phyloP scores from a whole-genome alignment of 2,329 filamentous ascomycete species.

The Aspergillaceae sp. region DNA sequence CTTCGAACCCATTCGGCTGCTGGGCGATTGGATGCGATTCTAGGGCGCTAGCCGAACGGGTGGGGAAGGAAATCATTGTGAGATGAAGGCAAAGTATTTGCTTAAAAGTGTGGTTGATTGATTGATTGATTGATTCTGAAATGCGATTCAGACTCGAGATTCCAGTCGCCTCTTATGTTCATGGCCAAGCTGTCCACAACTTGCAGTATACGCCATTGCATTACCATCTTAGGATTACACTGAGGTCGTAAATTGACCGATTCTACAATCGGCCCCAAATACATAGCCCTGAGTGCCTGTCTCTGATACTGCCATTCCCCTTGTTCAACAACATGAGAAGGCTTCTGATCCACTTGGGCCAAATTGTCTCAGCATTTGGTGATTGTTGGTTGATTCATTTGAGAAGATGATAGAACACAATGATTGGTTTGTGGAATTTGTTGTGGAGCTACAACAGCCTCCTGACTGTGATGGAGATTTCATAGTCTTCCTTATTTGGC shows the following conservation, averaged over 20 bases:
- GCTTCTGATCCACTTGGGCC: not conserved
- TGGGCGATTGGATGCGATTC: not conserved
- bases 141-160: no score
- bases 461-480: not conserved
- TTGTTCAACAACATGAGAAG: not conserved
- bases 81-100: not conserved
- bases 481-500: not conserved
- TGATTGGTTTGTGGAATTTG: not conserved
- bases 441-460: not conserved
- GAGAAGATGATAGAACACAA: not conserved
- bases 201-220: no score
- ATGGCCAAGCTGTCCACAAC: no score
- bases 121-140: no score
- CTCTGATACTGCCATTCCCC: not conserved
- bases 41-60: not conserved
- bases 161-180: no score
- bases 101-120: not conserved
- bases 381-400: not conserved
- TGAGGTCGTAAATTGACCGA: no score
- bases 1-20: not conserved
- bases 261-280: no score
- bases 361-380: not conserved
- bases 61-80: not conserved
- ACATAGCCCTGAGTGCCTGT: not conserved
- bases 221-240: no score